Base-by-base conservation (phyloP, 2,329 filamentous ascomycete species). In the Cordyceps cateniannulata region DNA sequence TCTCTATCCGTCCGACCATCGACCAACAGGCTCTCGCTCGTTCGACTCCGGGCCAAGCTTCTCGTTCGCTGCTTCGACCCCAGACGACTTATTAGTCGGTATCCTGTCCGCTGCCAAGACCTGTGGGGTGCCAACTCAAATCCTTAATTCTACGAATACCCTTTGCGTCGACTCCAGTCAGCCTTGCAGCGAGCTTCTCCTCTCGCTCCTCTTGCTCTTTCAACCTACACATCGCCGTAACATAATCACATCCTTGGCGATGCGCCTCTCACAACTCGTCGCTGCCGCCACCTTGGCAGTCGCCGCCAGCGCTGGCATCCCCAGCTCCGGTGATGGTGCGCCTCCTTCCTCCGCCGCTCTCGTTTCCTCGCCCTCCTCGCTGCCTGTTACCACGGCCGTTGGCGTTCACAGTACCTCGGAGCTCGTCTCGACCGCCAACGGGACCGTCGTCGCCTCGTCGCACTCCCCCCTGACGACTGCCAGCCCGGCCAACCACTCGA, bases 231-330 rank as follows among this genome's bases (percentile, higher is more conserved):
- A 6, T 20, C 42, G 14, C 40, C 40, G 14, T 44, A n/a, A n/a
- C 40, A 24, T 29, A 45, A 10, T 24, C 45, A 16, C 56, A 22
- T 12, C 45, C 6, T 45, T 38, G 38, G 42, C 59, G 10, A 69
- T 69, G 67, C 67, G 63, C 38, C 51, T 63, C 50, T 58, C 63
- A 27, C 63, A 61, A 53, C 42, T 65, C 27, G 29, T 66, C 38
- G 60, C 50, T 16, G 47, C 65, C 35, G 63, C 59, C 27, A 24
- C 60, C 62, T 60, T 54, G 29, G 64, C 63, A 50, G 53, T 63
- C 42, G 44, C 63, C 49, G 64, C 60, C 45, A 24, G 47, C 32
- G 62, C 64, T 40, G 57, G 35, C 38, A 38, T 51, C 10, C 22
- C 42, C 20, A 44, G 27, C 32, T 10, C 44, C 16, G 51, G 16